Evolutionary conservation across 2,329 filamentous ascomycete species (phyloP).

Genomic region (Incumbomyces delicatus): DNA sequence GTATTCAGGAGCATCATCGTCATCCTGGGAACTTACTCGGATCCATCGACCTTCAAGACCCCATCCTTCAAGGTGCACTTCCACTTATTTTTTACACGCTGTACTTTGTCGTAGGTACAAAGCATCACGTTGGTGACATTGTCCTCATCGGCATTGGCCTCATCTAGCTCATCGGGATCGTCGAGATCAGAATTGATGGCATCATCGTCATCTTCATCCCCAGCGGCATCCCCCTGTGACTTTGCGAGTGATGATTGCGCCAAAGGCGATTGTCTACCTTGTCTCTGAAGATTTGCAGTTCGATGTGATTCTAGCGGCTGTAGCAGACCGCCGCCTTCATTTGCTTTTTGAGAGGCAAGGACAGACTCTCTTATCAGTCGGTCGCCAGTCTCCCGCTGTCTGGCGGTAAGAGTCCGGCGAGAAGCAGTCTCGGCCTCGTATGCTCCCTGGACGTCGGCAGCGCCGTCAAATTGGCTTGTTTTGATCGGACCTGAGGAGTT

Average conservation of each 20-base stretch:
- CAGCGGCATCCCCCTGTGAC: conserved; percentile 48
- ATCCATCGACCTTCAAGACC: conserved; percentile 83
- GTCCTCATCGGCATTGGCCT: conserved; percentile 81
- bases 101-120: conserved; percentile 98
- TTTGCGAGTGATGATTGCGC: conserved; percentile 17
- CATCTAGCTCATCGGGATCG: conserved; percentile 81
- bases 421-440: conserved; percentile 39
- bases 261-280: conserved; percentile 7
- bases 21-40: conserved; percentile 53
- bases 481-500: conserved; percentile 28
- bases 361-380: conserved; percentile 34
- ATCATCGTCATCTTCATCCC: conserved; percentile 60
- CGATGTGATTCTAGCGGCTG: conserved; percentile 32
- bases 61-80: conserved; percentile 98
- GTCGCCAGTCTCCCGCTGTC: conserved; percentile 29
- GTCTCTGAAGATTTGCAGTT: conserved; percentile 27
- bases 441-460: conserved; percentile 50
- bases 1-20: conserved; percentile 7
- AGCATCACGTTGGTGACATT: conserved; percentile 84
- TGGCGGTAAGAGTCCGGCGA: conserved; percentile 30
- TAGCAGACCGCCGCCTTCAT: conserved; percentile 39
- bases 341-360: conserved; percentile 29
- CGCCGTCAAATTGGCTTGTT: conserved; percentile 65
- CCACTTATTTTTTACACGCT: conserved; percentile 98
- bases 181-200: conserved; percentile 98